Evolutionary conservation across 2,329 filamentous ascomycete species (phyloP), one percentile per base, ranked within the genome.

Genomic region (Monosporascus ibericus): DNA sequence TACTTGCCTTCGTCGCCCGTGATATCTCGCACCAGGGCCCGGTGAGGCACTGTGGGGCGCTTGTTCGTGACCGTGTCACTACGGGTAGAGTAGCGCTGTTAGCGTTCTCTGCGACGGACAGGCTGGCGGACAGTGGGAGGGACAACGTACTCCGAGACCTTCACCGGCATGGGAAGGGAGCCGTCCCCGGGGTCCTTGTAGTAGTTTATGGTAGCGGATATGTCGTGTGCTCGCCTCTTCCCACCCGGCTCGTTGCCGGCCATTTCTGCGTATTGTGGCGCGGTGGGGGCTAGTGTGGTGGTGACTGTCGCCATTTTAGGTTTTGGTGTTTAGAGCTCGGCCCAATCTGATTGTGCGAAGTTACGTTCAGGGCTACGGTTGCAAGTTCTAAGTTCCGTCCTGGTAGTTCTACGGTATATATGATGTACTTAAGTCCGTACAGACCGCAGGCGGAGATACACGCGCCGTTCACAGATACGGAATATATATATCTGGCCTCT

Each of bases 11-110:
- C 72, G 5, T 70, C 63, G 17, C 72, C 74, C 22, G 65, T 66
- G 27, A 77, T 60, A 53, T 76, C 73, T 4, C 58, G 59, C 18
- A 63, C 71, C 64, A 24, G 78, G 73, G 58, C 74, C 66, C 3
- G 5, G 78, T 87, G 68, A 5, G 63, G 49, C 1, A 56, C 52
- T 14, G 55, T 57, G 3, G 64, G 63, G 11, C 88, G 83, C 67
- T 66, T 58, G 52, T 67, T 66, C 48, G 60, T 61, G 17, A 67
- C 63, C 6, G 63, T 66, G 34, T 63, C 63, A 20, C 62, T 66
- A 30, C 34, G 36, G 20, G n/a, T 42, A 54, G 51, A 24, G 24
- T 49, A 17, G 8, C 47, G 6, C 14, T 36, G 17, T 11, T 25
- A 42, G 17, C 38, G 3, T 34, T 34, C 14, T 34, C 30, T 17